Evolutionary conservation across 257 asterid species (phyloP).

Genomic region (Nyctanthes arbortristis): DNA sequence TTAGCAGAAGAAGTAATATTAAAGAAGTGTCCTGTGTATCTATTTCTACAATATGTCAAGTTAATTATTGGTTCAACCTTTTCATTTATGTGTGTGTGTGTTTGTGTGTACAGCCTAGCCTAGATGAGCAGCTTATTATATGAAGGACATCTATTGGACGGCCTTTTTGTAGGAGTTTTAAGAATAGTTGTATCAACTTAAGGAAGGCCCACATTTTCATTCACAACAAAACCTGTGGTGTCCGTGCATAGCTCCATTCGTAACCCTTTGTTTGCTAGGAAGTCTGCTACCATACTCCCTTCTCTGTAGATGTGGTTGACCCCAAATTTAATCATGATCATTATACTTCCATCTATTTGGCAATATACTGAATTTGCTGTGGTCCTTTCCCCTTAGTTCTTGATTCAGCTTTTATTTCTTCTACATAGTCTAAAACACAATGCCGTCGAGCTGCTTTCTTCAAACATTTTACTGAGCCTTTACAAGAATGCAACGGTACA

Average conservation of each 20-base stretch:
- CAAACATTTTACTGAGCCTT: conserved; percentile 90
- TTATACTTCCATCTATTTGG: not conserved
- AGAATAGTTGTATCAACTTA: no score
- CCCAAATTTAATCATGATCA: not conserved
- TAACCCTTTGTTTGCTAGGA: not conserved
- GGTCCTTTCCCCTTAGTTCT: conserved; percentile 11
- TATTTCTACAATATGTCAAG: no score
- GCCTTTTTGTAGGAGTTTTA: no score
- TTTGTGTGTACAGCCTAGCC: no score
- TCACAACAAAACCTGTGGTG: not conserved
- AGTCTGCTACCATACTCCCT: not conserved
- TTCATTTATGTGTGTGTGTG: no score
- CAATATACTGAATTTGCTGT: not conserved
- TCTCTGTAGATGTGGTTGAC: not conserved
- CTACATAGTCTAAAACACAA: conserved; percentile 69
- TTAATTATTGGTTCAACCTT: no score
- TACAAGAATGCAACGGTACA: conserved; percentile 86
- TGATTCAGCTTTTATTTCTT: conserved; percentile 28
- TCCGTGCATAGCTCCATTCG: not conserved
- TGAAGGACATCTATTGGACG: no score
- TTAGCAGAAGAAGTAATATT: no score
- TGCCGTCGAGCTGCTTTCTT: conserved; percentile 94
- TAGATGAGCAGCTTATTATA: no score
- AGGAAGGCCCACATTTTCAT: not conserved
- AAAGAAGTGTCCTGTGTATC: not conserved